These are phyloP conservation scores for Lachancea sp. DNA, from an alignment of 805 yeast species.

Conservation along the genomic window DNA sequence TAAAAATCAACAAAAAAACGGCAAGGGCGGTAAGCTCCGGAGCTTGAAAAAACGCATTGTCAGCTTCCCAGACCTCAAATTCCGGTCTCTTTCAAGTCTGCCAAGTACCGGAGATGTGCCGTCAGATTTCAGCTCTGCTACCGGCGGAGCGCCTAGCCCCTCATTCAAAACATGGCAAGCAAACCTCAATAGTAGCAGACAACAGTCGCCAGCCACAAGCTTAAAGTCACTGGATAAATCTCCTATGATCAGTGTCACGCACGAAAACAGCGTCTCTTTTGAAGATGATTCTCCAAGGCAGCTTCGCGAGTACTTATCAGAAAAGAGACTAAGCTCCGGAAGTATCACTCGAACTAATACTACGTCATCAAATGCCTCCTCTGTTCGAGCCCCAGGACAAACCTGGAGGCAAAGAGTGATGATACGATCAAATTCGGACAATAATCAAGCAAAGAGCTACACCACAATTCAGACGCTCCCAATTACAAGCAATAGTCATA, in stretches of 20 bases:
- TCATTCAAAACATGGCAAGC: neutral
- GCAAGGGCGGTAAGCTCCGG: constrained; percentile 16
- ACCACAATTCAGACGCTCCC: neutral
- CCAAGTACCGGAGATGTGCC: constrained; percentile 1
- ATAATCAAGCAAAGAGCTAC: neutral
- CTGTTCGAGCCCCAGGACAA: constrained; percentile 3
- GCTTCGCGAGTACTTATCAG: neutral
- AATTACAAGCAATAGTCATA: neutral
- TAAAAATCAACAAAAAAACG: neutral
- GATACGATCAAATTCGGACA: constrained; percentile 6
- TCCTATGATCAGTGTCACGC: constrained; percentile 3
- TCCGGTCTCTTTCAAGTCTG: constrained; percentile 8
- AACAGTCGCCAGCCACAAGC: constrained; percentile 3
- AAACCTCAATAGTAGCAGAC: neutral
- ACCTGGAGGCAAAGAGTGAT: neutral
- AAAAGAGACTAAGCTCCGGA: constrained; percentile 7
- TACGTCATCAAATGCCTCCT: constrained; percentile 12
- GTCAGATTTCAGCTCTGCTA: neutral
- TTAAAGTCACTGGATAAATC: constrained; percentile 1
- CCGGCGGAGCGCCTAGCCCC: neutral
- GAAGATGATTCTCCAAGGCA: neutral
- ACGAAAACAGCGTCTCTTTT: neutral
- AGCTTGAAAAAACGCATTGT: constrained; percentile 18
- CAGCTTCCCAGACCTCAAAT: constrained; percentile 21
- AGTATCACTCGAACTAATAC: constrained; percentile 7